phyloP scores from a whole-genome alignment of 169 alveolate genomes.

The Plasmodium malariae region DNA sequence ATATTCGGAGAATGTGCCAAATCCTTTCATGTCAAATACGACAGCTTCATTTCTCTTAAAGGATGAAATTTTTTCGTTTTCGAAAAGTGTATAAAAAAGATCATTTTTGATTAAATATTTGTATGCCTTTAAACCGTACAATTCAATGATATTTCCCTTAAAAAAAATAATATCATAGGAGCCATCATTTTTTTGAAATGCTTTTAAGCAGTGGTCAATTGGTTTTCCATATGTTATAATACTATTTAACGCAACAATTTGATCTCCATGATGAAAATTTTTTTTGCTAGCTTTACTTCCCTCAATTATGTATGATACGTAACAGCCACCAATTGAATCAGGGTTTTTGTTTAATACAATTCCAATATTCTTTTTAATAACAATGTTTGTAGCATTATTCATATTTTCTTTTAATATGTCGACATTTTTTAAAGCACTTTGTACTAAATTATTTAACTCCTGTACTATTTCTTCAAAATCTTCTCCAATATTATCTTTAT shows the following conservation, averaged over 20 bases:
- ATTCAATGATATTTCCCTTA: slow-evolving; percentile 72
- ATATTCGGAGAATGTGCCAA: slow-evolving; percentile 73
- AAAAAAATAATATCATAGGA: slow-evolving; percentile 69
- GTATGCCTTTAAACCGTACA: slow-evolving; percentile 69
- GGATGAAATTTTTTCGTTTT: slow-evolving; percentile 60
- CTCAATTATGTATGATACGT: slow-evolving; percentile 66
- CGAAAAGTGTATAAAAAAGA: slow-evolving; percentile 61
- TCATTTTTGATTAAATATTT: slow-evolving; percentile 41
- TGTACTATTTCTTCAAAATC: slow-evolving; percentile 44
- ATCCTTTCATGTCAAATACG: slow-evolving; percentile 68
- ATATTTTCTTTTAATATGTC: slow-evolving; percentile 53
- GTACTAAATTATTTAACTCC: slow-evolving; percentile 37
- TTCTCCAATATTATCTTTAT: slow-evolving; percentile 70
- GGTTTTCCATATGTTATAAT: slow-evolving; percentile 68
- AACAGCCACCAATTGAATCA: slow-evolving; percentile 71
- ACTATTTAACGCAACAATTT: slow-evolving; percentile 70
- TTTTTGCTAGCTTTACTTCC: slow-evolving; percentile 76
- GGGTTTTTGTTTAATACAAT: slow-evolving; percentile 69
- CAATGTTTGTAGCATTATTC: slow-evolving; percentile 24
- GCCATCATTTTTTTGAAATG: slow-evolving; percentile 73
- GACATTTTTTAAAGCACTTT: slow-evolving; percentile 54
- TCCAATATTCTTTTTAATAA: slow-evolving; percentile 69
- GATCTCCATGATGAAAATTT: slow-evolving; percentile 74
- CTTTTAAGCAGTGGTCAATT: slow-evolving; percentile 55
- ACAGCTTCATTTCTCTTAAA: slow-evolving; percentile 57